Evolutionary conservation across 768 basidiomycete genomes (phyloP).

Genomic region (Boletales sp.): DNA sequence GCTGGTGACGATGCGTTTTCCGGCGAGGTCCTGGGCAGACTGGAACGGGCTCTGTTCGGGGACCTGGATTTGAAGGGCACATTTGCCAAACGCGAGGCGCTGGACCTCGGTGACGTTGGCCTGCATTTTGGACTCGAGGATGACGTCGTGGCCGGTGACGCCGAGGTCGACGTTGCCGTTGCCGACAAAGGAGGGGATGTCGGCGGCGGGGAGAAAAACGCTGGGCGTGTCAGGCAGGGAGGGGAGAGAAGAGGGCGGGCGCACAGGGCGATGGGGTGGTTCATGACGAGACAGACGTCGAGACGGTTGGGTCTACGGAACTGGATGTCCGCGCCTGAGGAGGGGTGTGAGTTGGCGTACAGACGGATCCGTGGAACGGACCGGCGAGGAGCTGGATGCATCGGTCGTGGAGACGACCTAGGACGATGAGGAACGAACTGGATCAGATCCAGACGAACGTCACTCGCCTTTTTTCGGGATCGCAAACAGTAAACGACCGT

Average conservation of each 20-base stretch:
- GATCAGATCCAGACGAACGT: background rate
- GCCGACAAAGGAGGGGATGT: conserved; percentile 98
- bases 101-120: conserved; percentile 73
- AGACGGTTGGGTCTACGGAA: conserved; percentile 84
- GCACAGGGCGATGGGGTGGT: conserved; percentile 91
- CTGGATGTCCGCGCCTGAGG: conserved; percentile 88
- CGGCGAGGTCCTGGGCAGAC: conserved; percentile 74
- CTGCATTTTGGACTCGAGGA: conserved; percentile 86
- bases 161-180: conserved; percentile 96
- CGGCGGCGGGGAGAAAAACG: conserved; percentile 93
- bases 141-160: conserved; percentile 97
- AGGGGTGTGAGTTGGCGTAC: no score
- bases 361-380: conserved; percentile 27
- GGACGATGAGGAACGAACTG: background rate
- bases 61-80: conserved; percentile 85
- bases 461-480: conserved; percentile 92
- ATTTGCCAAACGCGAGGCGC: conserved; percentile 90
- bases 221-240: conserved; percentile 37
- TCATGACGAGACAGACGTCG: conserved; percentile 91
- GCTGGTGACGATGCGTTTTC: conserved; percentile 91
- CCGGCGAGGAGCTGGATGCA: conserved; percentile 83
- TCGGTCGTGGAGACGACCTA: conserved; percentile 84
- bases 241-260: conserved; percentile 20
- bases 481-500: conserved; percentile 87
- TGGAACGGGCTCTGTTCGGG: conserved; percentile 72